These are phyloP conservation scores for Brasenia schreberi DNA, from an alignment of 164 flowering plant species.

Conservation along the genomic window DNA sequence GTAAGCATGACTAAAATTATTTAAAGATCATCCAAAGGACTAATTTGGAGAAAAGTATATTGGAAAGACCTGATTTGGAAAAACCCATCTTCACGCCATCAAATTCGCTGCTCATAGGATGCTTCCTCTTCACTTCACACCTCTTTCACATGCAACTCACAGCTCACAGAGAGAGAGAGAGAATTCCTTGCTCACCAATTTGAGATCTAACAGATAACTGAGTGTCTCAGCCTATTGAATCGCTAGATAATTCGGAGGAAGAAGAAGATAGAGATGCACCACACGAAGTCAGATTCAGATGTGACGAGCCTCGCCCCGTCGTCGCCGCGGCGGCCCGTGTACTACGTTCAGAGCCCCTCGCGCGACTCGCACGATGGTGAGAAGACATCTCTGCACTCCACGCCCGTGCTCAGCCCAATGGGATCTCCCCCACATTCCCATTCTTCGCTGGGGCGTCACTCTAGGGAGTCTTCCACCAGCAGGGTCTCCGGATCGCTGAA, in stretches of 20 bases:
- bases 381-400: constrained; percentile 74
- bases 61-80: too few relatives aligned
- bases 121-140: too few relatives aligned
- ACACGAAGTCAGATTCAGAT: constrained; percentile 64
- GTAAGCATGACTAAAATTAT: too few relatives aligned
- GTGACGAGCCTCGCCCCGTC: constrained; percentile 49
- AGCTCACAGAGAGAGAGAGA: neutral
- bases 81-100: too few relatives aligned
- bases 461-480: constrained; percentile 69
- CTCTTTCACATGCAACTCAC: too few relatives aligned
- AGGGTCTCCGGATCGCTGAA: constrained; percentile 71
- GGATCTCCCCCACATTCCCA: constrained; percentile 85
- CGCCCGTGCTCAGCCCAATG: constrained; percentile 62
- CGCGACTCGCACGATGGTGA: constrained; percentile 64
- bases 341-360: constrained; percentile 86
- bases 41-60: too few relatives aligned
- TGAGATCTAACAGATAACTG: neutral
- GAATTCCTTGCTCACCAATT: neutral
- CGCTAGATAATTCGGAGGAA: neutral
- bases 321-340: constrained; percentile 48
- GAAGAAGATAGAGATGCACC: constrained; percentile 19
- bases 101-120: too few relatives aligned
- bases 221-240: neutral
- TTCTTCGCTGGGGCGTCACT: constrained; percentile 76
- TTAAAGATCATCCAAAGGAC: too few relatives aligned